phyloP scores from a whole-genome alignment of 768 basidiomycete species.

The Agaricus blazei region DNA sequence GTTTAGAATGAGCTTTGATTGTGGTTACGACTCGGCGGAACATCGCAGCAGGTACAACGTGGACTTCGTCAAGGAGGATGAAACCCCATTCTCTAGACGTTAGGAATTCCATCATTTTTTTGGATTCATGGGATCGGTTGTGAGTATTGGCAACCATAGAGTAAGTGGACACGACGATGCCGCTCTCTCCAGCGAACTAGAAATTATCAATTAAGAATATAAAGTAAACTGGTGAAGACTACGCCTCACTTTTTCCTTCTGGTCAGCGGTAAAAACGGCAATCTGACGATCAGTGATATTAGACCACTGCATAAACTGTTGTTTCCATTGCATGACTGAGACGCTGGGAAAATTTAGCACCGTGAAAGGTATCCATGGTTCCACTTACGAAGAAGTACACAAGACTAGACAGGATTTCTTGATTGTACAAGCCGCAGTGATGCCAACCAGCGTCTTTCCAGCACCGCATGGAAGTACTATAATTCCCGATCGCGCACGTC shows the following conservation, averaged over 20 bases:
- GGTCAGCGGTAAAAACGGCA: slow-evolving; percentile 95
- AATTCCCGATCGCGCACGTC: slow-evolving; percentile 95
- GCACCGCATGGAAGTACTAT: slow-evolving; percentile 98
- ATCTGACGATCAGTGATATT: slow-evolving; percentile 97
- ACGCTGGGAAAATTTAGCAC: slow-evolving; percentile 41
- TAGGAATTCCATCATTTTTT: slow-evolving; percentile 99
- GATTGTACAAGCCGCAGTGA: slow-evolving; percentile 98
- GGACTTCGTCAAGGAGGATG: slow-evolving; percentile 95
- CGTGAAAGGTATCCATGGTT: slow-evolving; percentile 2
- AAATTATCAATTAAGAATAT: slow-evolving; percentile 9
- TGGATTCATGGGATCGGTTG: slow-evolving; percentile 97
- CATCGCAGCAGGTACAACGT: slow-evolving; percentile 98
- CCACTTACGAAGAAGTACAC: slow-evolving; percentile 92
- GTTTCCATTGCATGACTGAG: slow-evolving; percentile 98
- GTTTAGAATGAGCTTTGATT: slow-evolving; percentile 98
- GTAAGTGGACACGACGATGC: slow-evolving; percentile 98
- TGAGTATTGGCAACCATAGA: slow-evolving; percentile 99
- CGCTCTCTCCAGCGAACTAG: slow-evolving; percentile 94
- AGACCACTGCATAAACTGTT: slow-evolving; percentile 98
- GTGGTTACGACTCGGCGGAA: slow-evolving; percentile 97
- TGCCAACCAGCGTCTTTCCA: slow-evolving; percentile 98
- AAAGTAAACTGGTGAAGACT: not conserved
- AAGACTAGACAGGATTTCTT: slow-evolving; percentile 98
- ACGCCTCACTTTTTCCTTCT: slow-evolving; percentile 83
- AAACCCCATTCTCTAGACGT: slow-evolving; percentile 99